These are phyloP conservation scores for Penicillium sp. DNA, from an alignment of 2,329 filamentous ascomycete genomes.

Conservation along the genomic window DNA sequence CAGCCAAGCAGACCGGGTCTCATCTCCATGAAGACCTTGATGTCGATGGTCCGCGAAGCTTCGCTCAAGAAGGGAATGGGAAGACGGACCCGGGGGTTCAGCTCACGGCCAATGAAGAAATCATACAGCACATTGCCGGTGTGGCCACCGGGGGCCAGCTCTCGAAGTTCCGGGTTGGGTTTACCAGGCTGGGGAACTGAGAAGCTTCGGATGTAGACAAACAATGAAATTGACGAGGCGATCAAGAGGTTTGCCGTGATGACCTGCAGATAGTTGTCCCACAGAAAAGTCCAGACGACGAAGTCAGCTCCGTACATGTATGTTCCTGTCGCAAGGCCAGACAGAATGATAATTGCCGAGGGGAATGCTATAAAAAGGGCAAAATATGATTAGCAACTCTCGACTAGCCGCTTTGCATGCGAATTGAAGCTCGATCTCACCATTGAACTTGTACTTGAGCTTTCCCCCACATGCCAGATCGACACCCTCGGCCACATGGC, in stretches of 20 bases:
- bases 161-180: conserved; percentile 72
- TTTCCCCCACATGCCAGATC: conserved; percentile 71
- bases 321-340: conserved; percentile 74
- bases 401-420: conserved; percentile 15
- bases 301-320: conserved; percentile 78
- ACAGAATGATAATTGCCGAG: conserved; percentile 74
- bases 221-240: conserved; percentile 72
- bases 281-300: conserved; percentile 87
- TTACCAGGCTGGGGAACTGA: conserved; percentile 64
- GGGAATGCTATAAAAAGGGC: conserved; percentile 63
- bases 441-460: conserved; percentile 82
- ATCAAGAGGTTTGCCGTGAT: conserved; percentile 82
- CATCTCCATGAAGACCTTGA: conserved; percentile 88
- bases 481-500: conserved; percentile 70
- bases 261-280: conserved; percentile 86
- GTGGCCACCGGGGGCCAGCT: conserved; percentile 80
- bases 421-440: conserved; percentile 41
- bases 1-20: conserved; percentile 91
- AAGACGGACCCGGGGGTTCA: conserved; percentile 77
- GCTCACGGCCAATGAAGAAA: conserved; percentile 94
- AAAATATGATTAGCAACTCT: neutral
- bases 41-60: conserved; percentile 68
- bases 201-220: conserved; percentile 83
- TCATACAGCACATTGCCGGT: conserved; percentile 88
- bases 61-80: conserved; percentile 73